Conservation (phyloP, 2,329 filamentous ascomycete species). For the Penicillium sp. region DNA sequence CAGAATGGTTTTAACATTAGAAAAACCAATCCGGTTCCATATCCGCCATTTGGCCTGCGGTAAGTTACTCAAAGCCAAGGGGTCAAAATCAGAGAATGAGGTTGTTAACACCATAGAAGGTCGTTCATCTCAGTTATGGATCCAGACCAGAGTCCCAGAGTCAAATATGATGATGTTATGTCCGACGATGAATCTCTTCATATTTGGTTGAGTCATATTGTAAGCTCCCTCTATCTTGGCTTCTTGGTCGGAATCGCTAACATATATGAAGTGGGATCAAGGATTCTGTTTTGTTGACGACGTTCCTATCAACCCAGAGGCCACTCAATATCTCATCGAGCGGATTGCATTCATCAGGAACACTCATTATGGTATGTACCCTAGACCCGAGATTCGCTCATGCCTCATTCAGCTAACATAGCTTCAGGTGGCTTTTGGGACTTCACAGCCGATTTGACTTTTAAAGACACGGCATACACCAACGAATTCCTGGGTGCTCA, state of each 20-base stretch:
- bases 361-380: conserved; percentile 76
- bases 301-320: conserved; percentile 65
- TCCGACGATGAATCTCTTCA: conserved; percentile 55
- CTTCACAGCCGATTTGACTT: conserved; percentile 83
- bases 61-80: neutral
- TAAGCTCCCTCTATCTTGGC: conserved; percentile 19
- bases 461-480: conserved; percentile 90
- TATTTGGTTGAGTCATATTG: conserved; percentile 62
- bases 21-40: neutral
- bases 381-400: neutral
- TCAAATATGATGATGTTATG: conserved; percentile 63
- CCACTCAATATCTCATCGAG: conserved; percentile 72
- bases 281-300: conserved; percentile 76
- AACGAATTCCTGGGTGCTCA: conserved; percentile 77
- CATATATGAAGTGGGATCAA: conserved; percentile 53
- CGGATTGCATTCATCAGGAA: conserved; percentile 81
- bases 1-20: conserved; percentile 26
- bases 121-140: conserved; percentile 13
- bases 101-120: neutral
- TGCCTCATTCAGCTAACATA: conserved; percentile 1
- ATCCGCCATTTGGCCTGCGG: neutral
- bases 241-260: conserved; percentile 6
- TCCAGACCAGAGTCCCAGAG: conserved; percentile 50
- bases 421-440: conserved; percentile 67
- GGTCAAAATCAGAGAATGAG: neutral